A percentile compares a stretch with the other conserved stretches of the same genome.
Evolutionary conservation across 2,329 filamentous ascomycete genomes (phyloP).

Genomic region (Ilyonectria destructans): DNA sequence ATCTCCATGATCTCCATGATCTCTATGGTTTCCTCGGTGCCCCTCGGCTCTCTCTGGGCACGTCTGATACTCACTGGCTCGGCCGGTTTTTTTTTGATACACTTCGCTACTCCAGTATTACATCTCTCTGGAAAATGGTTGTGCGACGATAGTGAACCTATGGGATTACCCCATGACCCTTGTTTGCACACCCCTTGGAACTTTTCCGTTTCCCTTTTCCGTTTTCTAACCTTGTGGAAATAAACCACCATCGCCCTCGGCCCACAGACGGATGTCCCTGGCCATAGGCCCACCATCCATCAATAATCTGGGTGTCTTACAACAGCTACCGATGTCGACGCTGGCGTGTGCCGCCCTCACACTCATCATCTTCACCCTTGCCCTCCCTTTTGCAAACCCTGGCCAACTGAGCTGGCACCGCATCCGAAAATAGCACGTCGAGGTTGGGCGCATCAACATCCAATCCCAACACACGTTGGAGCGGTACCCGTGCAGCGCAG

Average conservation of each 20-base stretch:
- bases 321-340: constrained; percentile 11
- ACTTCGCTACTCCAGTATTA: neutral
- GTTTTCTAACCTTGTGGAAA: neutral
- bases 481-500: constrained; percentile 29
- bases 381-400: constrained; percentile 29
- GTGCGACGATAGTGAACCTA: neutral
- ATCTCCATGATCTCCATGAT: constrained; percentile 20
- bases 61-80: neutral
- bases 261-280: neutral
- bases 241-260: neutral
- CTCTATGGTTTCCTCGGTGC: neutral
- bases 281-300: neutral
- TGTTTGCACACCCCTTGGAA: neutral
- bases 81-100: neutral
- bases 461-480: constrained; percentile 41
- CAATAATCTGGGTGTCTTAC: neutral
- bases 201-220: neutral
- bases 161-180: neutral
- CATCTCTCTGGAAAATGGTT: neutral
- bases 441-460: constrained; percentile 37
- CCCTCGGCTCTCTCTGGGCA: neutral
- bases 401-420: constrained; percentile 42
- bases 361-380: constrained; percentile 10
- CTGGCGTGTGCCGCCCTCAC: constrained; percentile 5
- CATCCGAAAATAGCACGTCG: constrained; percentile 46